Conservation (phyloP, 768 basidiomycete genomes). For the Lentinus brumalis region DNA sequence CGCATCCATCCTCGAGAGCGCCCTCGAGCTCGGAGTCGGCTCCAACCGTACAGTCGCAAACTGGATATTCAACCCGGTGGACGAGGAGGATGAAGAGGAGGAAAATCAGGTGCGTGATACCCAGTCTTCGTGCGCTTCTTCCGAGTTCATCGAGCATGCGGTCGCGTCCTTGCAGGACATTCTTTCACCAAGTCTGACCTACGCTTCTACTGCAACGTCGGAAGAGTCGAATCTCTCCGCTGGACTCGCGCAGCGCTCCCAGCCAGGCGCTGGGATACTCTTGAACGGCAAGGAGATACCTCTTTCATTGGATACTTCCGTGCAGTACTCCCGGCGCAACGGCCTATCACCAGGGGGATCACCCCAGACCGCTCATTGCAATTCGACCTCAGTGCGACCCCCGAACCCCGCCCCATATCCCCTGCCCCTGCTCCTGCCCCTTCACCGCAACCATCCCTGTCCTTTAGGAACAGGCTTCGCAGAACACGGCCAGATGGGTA, state of each 20-base stretch:
- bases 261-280: constrained; percentile 26
- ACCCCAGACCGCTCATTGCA: constrained; percentile 23
- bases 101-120: constrained; percentile 32
- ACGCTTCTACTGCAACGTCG: constrained; percentile 43
- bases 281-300: constrained; percentile 13
- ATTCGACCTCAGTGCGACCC: constrained; percentile 35
- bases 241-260: constrained; percentile 13
- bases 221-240: constrained; percentile 43
- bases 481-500: constrained; percentile 43
- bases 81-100: constrained; percentile 59
- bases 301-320: constrained; percentile 11
- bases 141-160: not conserved
- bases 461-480: constrained; percentile 41
- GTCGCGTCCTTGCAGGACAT: not conserved
- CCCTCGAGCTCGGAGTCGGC: constrained; percentile 66
- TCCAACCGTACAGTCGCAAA: constrained; percentile 60
- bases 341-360: not conserved
- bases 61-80: constrained; percentile 71
- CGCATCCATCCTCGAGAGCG: constrained; percentile 75
- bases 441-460: constrained; percentile 5
- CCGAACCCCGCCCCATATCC: constrained; percentile 24
- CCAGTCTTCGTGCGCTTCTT: not conserved
- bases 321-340: constrained; percentile 2
- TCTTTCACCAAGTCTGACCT: constrained; percentile 40
- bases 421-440: constrained; percentile 5